phyloP scores from a whole-genome alignment of 2,329 filamentous ascomycete genomes.

The Hirsutella minnesotensis region DNA sequence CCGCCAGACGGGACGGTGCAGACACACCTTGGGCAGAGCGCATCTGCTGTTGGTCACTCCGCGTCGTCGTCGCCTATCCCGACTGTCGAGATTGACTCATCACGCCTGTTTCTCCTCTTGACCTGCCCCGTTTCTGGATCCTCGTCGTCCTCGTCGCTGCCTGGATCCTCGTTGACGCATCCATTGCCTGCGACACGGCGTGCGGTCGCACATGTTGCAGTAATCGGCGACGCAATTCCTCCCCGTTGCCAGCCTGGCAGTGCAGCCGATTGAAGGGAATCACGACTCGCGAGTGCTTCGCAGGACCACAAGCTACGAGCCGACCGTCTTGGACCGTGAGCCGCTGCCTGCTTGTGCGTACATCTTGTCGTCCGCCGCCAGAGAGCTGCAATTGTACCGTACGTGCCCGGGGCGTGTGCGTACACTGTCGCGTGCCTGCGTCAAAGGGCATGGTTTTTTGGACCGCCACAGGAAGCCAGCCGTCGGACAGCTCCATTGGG shows the following conservation, averaged over 20 bases:
- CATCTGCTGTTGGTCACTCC: too few species aligned
- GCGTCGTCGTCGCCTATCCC: background rate
- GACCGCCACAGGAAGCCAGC: slow-evolving; percentile 4
- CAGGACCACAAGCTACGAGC: background rate
- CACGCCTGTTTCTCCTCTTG: background rate
- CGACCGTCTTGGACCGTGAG: background rate
- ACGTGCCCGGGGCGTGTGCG: slow-evolving; percentile 3
- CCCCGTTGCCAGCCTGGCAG: background rate
- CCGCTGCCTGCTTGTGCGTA: background rate
- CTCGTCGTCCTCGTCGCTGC: background rate
- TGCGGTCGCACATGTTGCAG: background rate
- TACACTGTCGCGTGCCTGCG: slow-evolving; percentile 8
- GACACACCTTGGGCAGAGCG: too few species aligned
- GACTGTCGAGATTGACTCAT: background rate
- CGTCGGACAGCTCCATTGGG: too few species aligned
- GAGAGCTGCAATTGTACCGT: background rate
- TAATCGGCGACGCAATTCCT: background rate
- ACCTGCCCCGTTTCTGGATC: background rate
- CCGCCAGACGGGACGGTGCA: too few species aligned
- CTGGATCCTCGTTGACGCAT: background rate
- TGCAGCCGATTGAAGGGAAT: background rate
- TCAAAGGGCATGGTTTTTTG: slow-evolving; percentile 6
- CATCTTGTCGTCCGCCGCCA: background rate
- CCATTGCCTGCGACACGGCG: background rate
- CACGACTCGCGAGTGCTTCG: background rate